Evolutionary conservation across 2,329 filamentous ascomycete genomes (phyloP).

Genomic region (Dothideomycetes sp.): DNA sequence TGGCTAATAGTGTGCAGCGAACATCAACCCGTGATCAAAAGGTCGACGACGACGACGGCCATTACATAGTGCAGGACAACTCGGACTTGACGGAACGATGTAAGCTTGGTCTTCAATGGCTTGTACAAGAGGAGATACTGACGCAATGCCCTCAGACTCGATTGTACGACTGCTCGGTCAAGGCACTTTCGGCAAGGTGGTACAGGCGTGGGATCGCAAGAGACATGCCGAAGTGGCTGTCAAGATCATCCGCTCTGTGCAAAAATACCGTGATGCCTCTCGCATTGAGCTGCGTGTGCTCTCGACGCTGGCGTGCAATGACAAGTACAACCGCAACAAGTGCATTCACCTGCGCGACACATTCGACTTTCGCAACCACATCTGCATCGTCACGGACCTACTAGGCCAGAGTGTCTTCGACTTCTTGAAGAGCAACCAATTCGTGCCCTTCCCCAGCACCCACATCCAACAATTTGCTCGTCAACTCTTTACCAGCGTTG

Average conservation of each 20-base stretch:
- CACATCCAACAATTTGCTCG: slow-evolving; percentile 96
- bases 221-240: slow-evolving; percentile 78
- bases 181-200: slow-evolving; percentile 96
- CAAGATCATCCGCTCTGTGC: slow-evolving; percentile 96
- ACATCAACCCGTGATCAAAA: slow-evolving; percentile 40
- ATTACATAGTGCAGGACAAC: slow-evolving; percentile 88
- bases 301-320: slow-evolving; percentile 84
- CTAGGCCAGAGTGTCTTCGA: slow-evolving; percentile 96
- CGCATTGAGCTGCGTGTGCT: slow-evolving; percentile 89
- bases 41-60: slow-evolving; percentile 91
- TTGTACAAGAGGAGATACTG: slow-evolving; percentile 7
- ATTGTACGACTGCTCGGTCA: slow-evolving; percentile 86
- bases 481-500: slow-evolving; percentile 94
- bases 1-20: slow-evolving; percentile 16
- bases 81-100: slow-evolving; percentile 81
- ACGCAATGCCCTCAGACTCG: slow-evolving; percentile 51
- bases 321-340: slow-evolving; percentile 82
- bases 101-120: slow-evolving; percentile 52
- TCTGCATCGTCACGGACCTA: slow-evolving; percentile 71
- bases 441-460: slow-evolving; percentile 95
- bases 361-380: slow-evolving; percentile 95
- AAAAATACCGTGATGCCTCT: slow-evolving; percentile 94
- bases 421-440: slow-evolving; percentile 89
- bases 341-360: slow-evolving; percentile 95
- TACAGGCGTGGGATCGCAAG: slow-evolving; percentile 75